A percentile compares a stretch with the other conserved stretches of the same genome.
phyloP scores from a whole-genome alignment of 148 eudicot species.

The Vaccinium myrtillus region DNA sequence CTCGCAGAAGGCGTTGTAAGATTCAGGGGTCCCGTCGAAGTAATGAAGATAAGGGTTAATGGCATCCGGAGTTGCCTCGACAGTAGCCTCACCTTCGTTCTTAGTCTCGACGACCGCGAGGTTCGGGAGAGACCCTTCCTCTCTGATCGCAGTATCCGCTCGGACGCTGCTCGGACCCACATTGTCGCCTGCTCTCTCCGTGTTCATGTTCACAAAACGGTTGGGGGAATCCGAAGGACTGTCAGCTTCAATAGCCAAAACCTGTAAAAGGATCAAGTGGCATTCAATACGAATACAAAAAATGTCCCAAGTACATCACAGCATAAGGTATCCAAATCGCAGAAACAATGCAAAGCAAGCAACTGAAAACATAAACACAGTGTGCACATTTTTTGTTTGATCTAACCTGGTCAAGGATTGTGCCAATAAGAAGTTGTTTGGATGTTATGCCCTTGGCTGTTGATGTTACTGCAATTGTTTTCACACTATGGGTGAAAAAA shows the following conservation, averaged over 20 bases:
- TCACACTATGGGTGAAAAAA: conserved; percentile 89
- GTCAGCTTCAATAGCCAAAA: conserved; percentile 99
- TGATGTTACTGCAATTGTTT: conserved; percentile 72
- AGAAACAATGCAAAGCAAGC: neutral
- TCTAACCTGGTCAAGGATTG: conserved; percentile 92
- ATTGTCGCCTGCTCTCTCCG: too few relatives aligned
- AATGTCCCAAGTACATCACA: neutral
- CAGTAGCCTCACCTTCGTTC: too few relatives aligned
- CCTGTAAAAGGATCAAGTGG: conserved; percentile 42
- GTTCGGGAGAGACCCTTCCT: too few relatives aligned
- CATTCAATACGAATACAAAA: neutral
- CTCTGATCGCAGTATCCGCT: too few relatives aligned
- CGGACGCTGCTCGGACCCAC: too few relatives aligned
- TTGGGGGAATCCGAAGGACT: too few relatives aligned
- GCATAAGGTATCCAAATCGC: neutral
- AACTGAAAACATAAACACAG: neutral
- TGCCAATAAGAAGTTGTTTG: conserved; percentile 93
- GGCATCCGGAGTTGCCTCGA: too few relatives aligned
- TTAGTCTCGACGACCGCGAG: too few relatives aligned
- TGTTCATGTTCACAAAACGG: too few relatives aligned
- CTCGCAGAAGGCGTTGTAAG: too few relatives aligned
- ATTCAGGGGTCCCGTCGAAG: too few relatives aligned
- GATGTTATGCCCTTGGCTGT: conserved; percentile 97
- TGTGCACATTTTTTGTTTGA: neutral
- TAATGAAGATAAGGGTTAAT: too few relatives aligned